Evolutionary conservation across 169 alveolate genomes (phyloP), one percentile per base, ranked within the genome.

Genomic region (Cryptosporidium canis): DNA sequence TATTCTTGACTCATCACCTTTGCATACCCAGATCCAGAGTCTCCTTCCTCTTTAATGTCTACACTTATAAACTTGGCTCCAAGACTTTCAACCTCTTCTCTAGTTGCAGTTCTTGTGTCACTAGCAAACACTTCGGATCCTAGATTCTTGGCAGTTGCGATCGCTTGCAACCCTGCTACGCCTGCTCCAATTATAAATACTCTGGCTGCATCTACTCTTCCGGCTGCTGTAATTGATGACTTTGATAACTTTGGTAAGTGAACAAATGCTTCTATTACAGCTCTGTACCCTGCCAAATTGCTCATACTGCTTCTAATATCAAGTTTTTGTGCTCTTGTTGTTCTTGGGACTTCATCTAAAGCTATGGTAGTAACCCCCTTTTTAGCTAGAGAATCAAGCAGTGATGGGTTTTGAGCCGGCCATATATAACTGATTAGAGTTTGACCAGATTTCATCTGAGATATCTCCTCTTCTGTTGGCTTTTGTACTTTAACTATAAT

Each of bases 171-270:
- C 11, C 99, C 99, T 6, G 99, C 99, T 14, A 97, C 99, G 24
- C 99, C 99, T 29, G 97, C 99, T 51, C 99, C 98, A 56, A 97
- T 93, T 45, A 97, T 96, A 67, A 97, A 85, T 55, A 97, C 99
- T 67, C 93, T 94, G 21, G 98, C 98, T 7, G 98, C 97, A 83
- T 93, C 97, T 51, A 95, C 93, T 83, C 92, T 94, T 43, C 98
- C 99, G 14, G 98, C 98, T 37, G 98, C 98, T 27, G 98, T 96
- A 83, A 94, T 94, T 35, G 96, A 93, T 2, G 97, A 93, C 61
- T 94, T 94, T 87, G 96, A 91, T 84, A 95, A 94, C 87, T 96
- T 92, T 21, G 97, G 97, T 53, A 95, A 94, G 44, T 93, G 94
- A 43, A 83, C 92, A 85, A 96, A 97, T 31, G 98, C 98, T 77